These are phyloP conservation scores for Zoysia japonica DNA, from an alignment of 176 grass and related monocot species.

Conservation along the genomic window DNA sequence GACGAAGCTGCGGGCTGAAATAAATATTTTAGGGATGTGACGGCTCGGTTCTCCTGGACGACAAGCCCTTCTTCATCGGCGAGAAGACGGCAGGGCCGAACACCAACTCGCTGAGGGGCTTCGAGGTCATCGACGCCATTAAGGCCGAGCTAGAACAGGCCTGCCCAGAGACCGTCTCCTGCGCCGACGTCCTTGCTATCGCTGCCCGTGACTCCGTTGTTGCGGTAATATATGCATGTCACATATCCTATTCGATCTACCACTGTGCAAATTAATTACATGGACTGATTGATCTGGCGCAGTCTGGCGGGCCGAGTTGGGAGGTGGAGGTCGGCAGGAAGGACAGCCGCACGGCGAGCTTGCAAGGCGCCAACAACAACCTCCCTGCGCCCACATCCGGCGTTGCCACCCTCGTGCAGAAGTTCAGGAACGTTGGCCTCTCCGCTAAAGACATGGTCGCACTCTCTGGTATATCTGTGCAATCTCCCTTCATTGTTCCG, in stretches of 20 bases:
- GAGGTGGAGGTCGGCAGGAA: constrained; percentile 71
- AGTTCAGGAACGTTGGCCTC: constrained; percentile 74
- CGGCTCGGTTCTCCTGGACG: constrained; percentile 82
- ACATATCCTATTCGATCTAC: too few relatives aligned
- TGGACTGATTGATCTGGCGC: background rate
- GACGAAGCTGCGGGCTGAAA: background rate
- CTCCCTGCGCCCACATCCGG: constrained; percentile 80
- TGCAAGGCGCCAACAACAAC: constrained; percentile 61
- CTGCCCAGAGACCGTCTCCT: constrained; percentile 75
- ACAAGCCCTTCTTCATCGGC: constrained; percentile 53
- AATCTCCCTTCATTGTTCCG: background rate
- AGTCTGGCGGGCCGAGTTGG: constrained; percentile 87
- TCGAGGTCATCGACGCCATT: constrained; percentile 80
- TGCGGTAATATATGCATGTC: constrained; percentile 24
- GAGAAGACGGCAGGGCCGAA: constrained; percentile 85
- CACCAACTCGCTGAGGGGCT: constrained; percentile 73
- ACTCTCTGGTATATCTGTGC: constrained; percentile 55
- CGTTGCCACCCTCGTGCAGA: constrained; percentile 71
- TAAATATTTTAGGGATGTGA: constrained; percentile 63
- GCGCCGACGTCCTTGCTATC: constrained; percentile 81
- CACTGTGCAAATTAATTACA: too few relatives aligned
- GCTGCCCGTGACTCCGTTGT: constrained; percentile 83
- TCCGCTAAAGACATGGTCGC: constrained; percentile 77
- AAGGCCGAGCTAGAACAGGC: constrained; percentile 69
- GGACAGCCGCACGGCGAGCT: constrained; percentile 61